Percentiles rank a stretch among this genome's conserved stretches.
Conservation (phyloP, 257 asterid genomes). For the Solanum corneliomulleri region DNA sequence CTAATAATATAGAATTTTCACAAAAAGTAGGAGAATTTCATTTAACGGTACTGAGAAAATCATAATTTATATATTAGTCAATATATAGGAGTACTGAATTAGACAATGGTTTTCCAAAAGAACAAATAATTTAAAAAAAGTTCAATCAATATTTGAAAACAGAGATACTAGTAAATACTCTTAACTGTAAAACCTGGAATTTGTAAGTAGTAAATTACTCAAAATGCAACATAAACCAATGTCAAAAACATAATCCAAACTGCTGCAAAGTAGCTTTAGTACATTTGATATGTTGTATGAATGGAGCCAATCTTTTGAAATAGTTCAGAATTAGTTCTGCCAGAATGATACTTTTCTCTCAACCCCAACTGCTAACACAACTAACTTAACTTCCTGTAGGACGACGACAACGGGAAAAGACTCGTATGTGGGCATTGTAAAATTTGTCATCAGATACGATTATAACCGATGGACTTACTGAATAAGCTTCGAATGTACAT, state of each 20-base stretch:
- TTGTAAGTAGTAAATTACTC: not conserved
- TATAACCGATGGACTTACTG: slow-evolving; percentile 57
- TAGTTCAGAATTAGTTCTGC: not conserved
- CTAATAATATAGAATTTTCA: not conserved
- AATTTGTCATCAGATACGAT: slow-evolving; percentile 45
- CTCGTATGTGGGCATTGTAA: not conserved
- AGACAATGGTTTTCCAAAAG: not conserved
- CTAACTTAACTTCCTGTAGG: not conserved
- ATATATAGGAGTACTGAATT: not conserved
- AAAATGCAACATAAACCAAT: not conserved
- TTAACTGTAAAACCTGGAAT: not conserved
- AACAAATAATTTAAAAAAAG: not conserved
- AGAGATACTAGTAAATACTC: not conserved
- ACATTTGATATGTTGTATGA: not conserved
- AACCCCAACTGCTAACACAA: not conserved
- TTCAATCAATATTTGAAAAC: not conserved
- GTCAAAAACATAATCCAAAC: not conserved
- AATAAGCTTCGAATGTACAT: slow-evolving; percentile 61
- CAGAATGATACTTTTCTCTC: not conserved
- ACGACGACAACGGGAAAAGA: not conserved
- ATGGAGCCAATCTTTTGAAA: not conserved
- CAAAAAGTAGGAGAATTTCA: not conserved
- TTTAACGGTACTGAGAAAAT: not conserved
- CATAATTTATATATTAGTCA: not conserved
- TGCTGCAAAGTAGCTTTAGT: not conserved